Percentiles rank a stretch among this genome's conserved stretches.
Conservation (phyloP, 2,329 filamentous ascomycete species). For the Neurospora sp. region DNA sequence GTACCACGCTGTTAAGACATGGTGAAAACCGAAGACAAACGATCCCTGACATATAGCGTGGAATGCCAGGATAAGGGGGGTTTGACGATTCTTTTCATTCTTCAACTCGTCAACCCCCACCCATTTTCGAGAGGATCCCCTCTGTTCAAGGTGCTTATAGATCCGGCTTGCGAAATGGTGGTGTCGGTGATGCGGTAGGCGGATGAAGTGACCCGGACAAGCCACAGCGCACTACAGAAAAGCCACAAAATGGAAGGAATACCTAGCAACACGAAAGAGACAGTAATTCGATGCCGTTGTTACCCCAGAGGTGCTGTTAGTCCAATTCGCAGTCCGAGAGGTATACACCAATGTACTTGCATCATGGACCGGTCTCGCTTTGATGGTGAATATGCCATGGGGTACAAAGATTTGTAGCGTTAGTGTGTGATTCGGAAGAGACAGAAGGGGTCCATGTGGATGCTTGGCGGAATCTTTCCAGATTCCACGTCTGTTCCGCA, state of each 20-base stretch:
- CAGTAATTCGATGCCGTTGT: neutral
- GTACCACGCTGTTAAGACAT: neutral
- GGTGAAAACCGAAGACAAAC: neutral
- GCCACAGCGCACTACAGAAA: neutral
- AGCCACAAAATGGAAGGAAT: neutral
- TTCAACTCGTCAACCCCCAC: neutral
- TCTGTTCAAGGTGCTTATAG: neutral
- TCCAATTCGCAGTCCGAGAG: no score
- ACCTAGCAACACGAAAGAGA: no score
- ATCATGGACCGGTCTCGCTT: neutral
- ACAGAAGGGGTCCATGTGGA: neutral
- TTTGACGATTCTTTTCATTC: neutral
- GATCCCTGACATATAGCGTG: neutral
- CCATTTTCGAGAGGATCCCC: neutral
- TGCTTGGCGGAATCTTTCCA: neutral
- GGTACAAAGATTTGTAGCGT: neutral
- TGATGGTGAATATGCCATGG: neutral
- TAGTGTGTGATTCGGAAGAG: neutral
- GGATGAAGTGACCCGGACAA: neutral
- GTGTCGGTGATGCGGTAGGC: neutral
- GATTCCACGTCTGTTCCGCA: neutral
- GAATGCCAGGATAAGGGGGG: neutral
- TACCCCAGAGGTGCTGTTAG: neutral
- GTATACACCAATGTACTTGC: neutral
- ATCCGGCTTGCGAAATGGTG: neutral